A percentile compares a stretch with the other conserved stretches of the same genome.
phyloP scores from a whole-genome alignment of 805 yeast genomes.

The Wickerhamiella azyma region DNA sequence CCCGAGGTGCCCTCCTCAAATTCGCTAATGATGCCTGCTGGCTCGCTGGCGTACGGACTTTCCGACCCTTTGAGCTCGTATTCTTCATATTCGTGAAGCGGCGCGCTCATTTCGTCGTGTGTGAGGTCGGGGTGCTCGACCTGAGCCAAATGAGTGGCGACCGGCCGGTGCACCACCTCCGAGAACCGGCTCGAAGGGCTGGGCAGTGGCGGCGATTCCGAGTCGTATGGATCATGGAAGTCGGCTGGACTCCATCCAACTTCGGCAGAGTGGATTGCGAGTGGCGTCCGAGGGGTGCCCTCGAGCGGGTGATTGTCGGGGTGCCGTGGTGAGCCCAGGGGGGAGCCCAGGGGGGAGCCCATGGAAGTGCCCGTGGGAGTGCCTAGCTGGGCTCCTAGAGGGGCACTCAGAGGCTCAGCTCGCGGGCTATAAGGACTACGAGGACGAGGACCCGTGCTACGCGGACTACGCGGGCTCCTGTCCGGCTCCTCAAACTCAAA shows the following conservation, averaged over 20 bases:
- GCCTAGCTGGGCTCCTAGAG: too few relatives aligned
- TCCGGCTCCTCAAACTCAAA: not conserved
- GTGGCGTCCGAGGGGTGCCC: too few relatives aligned
- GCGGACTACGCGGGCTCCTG: not conserved
- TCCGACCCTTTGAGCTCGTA: not conserved
- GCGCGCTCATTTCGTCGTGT: conserved; percentile 1
- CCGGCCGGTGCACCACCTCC: not conserved
- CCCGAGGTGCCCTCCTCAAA: too few relatives aligned
- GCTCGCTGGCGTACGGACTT: not conserved
- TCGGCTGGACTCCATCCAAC: conserved; percentile 2
- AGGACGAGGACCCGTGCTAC: too few relatives aligned
- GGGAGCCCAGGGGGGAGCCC: too few relatives aligned
- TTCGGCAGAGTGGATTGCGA: not conserved
- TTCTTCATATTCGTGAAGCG: not conserved
- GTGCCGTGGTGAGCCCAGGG: too few relatives aligned
- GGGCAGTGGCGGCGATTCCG: not conserved
- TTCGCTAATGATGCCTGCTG: not conserved
- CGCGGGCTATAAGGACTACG: not conserved
- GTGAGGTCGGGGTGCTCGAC: conserved; percentile 5
- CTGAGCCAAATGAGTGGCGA: not conserved
- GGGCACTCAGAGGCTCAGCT: too few relatives aligned
- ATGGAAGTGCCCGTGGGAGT: too few relatives aligned
- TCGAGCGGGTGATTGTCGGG: too few relatives aligned
- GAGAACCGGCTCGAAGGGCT: not conserved
- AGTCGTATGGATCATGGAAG: not conserved